Conservation (phyloP, 169 alveolate species). For the Babesia bigemina region DNA sequence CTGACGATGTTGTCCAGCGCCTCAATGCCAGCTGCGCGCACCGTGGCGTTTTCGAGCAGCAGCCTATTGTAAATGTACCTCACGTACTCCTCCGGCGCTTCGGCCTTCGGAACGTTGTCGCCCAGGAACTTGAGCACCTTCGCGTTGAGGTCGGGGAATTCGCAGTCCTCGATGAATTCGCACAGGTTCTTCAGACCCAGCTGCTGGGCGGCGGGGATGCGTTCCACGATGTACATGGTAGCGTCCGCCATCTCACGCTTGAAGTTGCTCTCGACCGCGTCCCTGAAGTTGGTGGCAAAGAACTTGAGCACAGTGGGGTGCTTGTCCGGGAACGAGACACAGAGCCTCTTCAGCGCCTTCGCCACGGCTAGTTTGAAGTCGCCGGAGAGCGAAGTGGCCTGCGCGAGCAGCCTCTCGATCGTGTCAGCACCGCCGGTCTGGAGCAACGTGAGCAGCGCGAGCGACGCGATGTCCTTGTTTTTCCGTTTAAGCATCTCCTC, state of each 20-base stretch:
- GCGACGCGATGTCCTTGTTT: constrained; percentile 91
- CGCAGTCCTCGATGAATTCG: constrained; percentile 98
- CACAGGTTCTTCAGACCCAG: constrained; percentile 89
- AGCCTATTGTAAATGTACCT: constrained; percentile 95
- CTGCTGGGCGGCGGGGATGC: constrained; percentile 81
- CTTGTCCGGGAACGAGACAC: constrained; percentile 91
- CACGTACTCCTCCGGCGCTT: constrained; percentile 89
- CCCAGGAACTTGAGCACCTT: constrained; percentile 89
- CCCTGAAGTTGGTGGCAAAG: constrained; percentile 89
- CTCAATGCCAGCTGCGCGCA: constrained; percentile 95
- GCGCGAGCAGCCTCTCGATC: constrained; percentile 90
- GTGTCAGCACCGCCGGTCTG: constrained; percentile 93
- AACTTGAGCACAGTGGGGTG: constrained; percentile 86
- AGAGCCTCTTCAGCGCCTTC: constrained; percentile 89
- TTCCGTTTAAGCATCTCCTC: constrained; percentile 88
- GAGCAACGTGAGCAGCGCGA: constrained; percentile 93
- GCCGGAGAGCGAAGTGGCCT: constrained; percentile 79
- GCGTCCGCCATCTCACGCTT: constrained; percentile 92
- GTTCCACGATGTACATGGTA: constrained; percentile 84
- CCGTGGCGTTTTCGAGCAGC: constrained; percentile 93
- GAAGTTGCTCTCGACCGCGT: constrained; percentile 88
- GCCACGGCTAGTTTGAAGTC: constrained; percentile 90
- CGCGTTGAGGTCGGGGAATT: constrained; percentile 86
- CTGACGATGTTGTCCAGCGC: constrained; percentile 91
- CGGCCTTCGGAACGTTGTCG: constrained; percentile 88